These are phyloP conservation scores for Trametes coccinea DNA, from an alignment of 768 basidiomycete genomes.

Conservation along the genomic window DNA sequence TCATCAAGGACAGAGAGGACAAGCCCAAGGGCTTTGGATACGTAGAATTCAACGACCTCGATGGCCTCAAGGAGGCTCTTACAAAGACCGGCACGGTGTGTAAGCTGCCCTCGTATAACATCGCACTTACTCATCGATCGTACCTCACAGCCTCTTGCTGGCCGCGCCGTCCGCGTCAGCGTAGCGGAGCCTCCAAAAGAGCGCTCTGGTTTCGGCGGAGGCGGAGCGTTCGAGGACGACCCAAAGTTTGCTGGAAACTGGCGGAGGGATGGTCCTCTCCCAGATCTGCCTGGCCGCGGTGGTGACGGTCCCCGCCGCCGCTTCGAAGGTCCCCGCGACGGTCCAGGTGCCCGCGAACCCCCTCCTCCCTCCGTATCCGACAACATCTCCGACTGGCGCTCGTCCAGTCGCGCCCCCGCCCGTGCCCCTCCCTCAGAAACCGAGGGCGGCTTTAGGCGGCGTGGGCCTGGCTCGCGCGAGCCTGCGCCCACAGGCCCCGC, in stretches of 20 bases:
- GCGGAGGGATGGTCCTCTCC: slow-evolving; percentile 86
- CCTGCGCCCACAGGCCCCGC: slow-evolving; percentile 48
- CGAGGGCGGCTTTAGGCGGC: slow-evolving; percentile 57
- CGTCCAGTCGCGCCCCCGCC: slow-evolving; percentile 42
- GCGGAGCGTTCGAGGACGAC: slow-evolving; percentile 57
- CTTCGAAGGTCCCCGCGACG: slow-evolving; percentile 47
- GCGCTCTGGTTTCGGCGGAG: slow-evolving; percentile 56
- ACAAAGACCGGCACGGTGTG: slow-evolving; percentile 69
- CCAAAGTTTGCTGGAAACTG: slow-evolving; percentile 83
- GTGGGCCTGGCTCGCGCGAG: slow-evolving; percentile 52
- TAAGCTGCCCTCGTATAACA: slow-evolving; percentile 7
- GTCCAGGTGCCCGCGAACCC: slow-evolving; percentile 32
- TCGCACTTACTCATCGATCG: background rate
- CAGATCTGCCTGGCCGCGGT: slow-evolving; percentile 63
- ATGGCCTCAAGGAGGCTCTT: slow-evolving; percentile 84
- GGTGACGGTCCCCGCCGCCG: slow-evolving; percentile 65
- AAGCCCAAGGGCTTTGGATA: slow-evolving; percentile 99
- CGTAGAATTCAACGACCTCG: slow-evolving; percentile 88
- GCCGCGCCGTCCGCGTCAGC: slow-evolving; percentile 82
- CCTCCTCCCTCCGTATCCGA: slow-evolving; percentile 57
- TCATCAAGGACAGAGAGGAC: slow-evolving; percentile 90
- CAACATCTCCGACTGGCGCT: slow-evolving; percentile 69
- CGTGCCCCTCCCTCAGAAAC: slow-evolving; percentile 32
- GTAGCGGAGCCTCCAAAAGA: slow-evolving; percentile 96
- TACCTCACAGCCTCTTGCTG: slow-evolving; percentile 58